Evolutionary conservation across 2,329 filamentous ascomycete genomes (phyloP).

Genomic region (Lasiodiplodia hormozganensis): DNA sequence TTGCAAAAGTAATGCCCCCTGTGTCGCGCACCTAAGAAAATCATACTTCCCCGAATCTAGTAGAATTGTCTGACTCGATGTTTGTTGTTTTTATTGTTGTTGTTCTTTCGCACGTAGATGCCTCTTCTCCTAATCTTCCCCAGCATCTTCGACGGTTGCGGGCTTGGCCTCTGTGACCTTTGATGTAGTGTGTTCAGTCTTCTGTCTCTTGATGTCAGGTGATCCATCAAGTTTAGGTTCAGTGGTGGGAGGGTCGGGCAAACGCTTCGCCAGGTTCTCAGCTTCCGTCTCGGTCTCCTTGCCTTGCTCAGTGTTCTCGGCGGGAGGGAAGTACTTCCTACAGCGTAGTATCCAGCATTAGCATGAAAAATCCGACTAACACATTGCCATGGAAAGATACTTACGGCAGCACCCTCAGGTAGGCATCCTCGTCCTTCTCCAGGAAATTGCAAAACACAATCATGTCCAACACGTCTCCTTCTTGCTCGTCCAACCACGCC

Average conservation of each 20-base stretch:
- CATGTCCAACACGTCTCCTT: slow-evolving; percentile 59
- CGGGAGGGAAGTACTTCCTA: slow-evolving; percentile 47
- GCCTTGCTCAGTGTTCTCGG: slow-evolving; percentile 32
- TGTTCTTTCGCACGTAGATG: background rate
- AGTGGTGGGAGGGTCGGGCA: slow-evolving; percentile 57
- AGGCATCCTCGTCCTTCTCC: slow-evolving; percentile 76
- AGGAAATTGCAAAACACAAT: slow-evolving; percentile 88
- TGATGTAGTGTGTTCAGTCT: slow-evolving; percentile 43
- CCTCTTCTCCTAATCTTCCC: slow-evolving; percentile 18
- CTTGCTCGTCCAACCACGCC: slow-evolving; percentile 57
- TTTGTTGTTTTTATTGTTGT: background rate
- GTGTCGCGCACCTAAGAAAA: background rate
- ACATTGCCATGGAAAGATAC: slow-evolving; percentile 45
- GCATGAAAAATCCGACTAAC: background rate
- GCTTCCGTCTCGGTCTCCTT: slow-evolving; percentile 40
- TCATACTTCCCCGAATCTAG: background rate
- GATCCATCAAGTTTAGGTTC: slow-evolving; percentile 54
- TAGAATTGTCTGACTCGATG: background rate
- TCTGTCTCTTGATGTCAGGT: slow-evolving; percentile 57
- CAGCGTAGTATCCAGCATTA: slow-evolving; percentile 25
- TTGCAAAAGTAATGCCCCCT: background rate
- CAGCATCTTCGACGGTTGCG: slow-evolving; percentile 29
- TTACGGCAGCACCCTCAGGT: slow-evolving; percentile 75
- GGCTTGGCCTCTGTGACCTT: slow-evolving; percentile 41
- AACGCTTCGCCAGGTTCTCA: slow-evolving; percentile 47